Conservation (phyloP, 2,329 filamentous ascomycete species). For the Paecilomyces dactylethromorphus region DNA sequence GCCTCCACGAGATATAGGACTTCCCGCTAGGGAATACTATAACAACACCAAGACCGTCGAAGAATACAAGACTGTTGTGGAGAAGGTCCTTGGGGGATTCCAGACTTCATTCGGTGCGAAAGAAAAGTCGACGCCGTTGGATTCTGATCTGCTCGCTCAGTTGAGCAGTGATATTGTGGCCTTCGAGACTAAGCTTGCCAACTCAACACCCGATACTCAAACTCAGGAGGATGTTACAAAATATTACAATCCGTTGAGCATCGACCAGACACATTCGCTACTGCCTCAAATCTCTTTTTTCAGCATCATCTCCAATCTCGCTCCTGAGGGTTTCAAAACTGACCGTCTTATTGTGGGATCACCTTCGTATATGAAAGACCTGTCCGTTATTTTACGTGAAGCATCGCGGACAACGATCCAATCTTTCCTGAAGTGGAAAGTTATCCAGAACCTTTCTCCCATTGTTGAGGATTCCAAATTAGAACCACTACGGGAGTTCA, state of each 20-base stretch:
- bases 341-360: constrained; percentile 54
- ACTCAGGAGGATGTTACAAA: constrained; percentile 58
- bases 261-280: constrained; percentile 50
- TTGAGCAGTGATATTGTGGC: constrained; percentile 42
- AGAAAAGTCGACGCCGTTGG: not conserved
- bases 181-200: constrained; percentile 56
- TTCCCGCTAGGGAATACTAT: constrained; percentile 58
- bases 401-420: constrained; percentile 52
- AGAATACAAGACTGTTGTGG: constrained; percentile 44
- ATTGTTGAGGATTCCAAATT: constrained; percentile 55
- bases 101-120: not conserved
- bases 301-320: constrained; percentile 46
- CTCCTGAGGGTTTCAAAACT: constrained; percentile 44
- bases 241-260: constrained; percentile 58
- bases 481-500: constrained; percentile 54
- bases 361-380: constrained; percentile 53
- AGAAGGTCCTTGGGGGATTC: constrained; percentile 36
- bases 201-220: constrained; percentile 51
- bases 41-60: constrained; percentile 47
- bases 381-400: constrained; percentile 50
- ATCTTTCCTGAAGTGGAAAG: constrained; percentile 60
- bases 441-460: constrained; percentile 47
- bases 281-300: constrained; percentile 52
- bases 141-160: not conserved
- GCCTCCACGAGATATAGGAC: constrained; percentile 45